phyloP scores from a whole-genome alignment of 495 filamentous ascomycete genomes.

The Daldinia vernicosa region DNA sequence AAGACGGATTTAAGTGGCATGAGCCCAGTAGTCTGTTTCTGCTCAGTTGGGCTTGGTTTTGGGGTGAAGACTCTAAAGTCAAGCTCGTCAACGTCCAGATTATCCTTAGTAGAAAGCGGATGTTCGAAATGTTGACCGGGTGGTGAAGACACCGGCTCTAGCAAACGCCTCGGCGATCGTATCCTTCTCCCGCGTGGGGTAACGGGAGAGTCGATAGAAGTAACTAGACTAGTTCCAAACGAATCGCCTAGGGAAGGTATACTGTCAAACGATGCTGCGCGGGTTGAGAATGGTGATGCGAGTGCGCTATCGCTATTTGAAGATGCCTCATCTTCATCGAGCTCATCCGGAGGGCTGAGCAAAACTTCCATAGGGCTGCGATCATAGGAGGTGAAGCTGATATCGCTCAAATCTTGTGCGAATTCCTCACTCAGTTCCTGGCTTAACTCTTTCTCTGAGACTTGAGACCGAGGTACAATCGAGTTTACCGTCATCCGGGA shows the following conservation, averaged over 20 bases:
- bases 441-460: slow-evolving; percentile 61
- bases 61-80: slow-evolving; percentile 58
- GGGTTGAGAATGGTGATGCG: slow-evolving; percentile 53
- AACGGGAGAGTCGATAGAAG: slow-evolving; percentile 52
- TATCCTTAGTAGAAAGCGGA: slow-evolving; percentile 53
- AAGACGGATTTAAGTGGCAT: slow-evolving; percentile 66
- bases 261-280: slow-evolving; percentile 59
- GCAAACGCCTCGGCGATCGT: slow-evolving; percentile 53
- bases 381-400: slow-evolving; percentile 39
- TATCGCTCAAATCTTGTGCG: slow-evolving; percentile 31
- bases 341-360: slow-evolving; percentile 63
- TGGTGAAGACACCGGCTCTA: slow-evolving; percentile 56
- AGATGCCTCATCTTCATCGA: slow-evolving; percentile 55
- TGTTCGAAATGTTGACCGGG: slow-evolving; percentile 53
- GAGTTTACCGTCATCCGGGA: slow-evolving; percentile 64
- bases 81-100: slow-evolving; percentile 50
- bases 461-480: slow-evolving; percentile 57
- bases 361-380: slow-evolving; percentile 62
- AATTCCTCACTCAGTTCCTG: slow-evolving; percentile 51
- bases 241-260: slow-evolving; percentile 58
- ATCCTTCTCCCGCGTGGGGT: slow-evolving; percentile 49
- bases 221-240: slow-evolving; percentile 49
- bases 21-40: slow-evolving; percentile 51
- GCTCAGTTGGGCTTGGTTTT: slow-evolving; percentile 33
- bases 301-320: slow-evolving; percentile 55